Conservation (phyloP, 2,329 filamentous ascomycete species). For the Monosporascus sp. region DNA sequence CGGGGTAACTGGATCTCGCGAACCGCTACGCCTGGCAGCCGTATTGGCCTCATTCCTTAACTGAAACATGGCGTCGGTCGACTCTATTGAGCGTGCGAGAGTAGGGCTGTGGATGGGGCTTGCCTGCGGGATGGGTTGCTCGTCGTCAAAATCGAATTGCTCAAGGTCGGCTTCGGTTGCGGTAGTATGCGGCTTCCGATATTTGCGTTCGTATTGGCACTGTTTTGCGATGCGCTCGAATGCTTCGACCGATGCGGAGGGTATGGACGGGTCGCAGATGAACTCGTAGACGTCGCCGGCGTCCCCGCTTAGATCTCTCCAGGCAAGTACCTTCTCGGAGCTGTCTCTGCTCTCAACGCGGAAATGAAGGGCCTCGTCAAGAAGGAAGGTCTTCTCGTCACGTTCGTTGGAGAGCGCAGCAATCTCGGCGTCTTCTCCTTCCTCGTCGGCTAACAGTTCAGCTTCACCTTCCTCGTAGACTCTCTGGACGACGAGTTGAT, state of each 20-base stretch:
- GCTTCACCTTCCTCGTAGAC: slow-evolving; percentile 98
- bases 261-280: slow-evolving; percentile 75
- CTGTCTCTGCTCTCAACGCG: slow-evolving; percentile 75
- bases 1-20: slow-evolving; percentile 11
- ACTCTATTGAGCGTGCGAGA: slow-evolving; percentile 50
- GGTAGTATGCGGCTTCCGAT: slow-evolving; percentile 70
- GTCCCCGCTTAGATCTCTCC: slow-evolving; percentile 93
- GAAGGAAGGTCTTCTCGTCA: slow-evolving; percentile 94
- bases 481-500: slow-evolving; percentile 92
- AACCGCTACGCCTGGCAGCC: slow-evolving; percentile 37
- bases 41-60: slow-evolving; percentile 44
- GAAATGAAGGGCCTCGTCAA: slow-evolving; percentile 89
- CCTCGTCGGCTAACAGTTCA: slow-evolving; percentile 83
- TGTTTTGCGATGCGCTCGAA: slow-evolving; percentile 82
- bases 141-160: slow-evolving; percentile 72
- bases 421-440: slow-evolving; percentile 72
- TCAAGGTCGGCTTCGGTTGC: slow-evolving; percentile 77
- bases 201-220: slow-evolving; percentile 98
- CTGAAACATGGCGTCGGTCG: slow-evolving; percentile 51
- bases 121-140: slow-evolving; percentile 59
- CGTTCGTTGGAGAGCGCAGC: slow-evolving; percentile 74
- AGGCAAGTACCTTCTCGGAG: slow-evolving; percentile 83
- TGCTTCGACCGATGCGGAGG: slow-evolving; percentile 64
- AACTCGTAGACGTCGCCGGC: slow-evolving; percentile 96
- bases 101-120: slow-evolving; percentile 58